These are phyloP conservation scores for Entomortierella lignicola DNA, from an alignment of 192 early-diverging fungal species.

Conservation along the genomic window DNA sequence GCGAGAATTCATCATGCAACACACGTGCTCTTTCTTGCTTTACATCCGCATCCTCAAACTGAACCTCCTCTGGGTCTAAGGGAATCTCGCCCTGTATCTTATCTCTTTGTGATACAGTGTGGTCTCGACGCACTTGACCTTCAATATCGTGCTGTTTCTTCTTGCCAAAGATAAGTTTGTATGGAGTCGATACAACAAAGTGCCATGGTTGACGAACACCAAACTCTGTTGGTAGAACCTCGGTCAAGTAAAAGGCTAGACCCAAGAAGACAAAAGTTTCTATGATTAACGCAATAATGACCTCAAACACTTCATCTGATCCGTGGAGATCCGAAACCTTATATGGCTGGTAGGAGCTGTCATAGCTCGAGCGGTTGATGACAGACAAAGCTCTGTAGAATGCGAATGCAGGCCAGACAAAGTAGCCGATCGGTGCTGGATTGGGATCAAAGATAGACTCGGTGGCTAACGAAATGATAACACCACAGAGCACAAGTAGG, in stretches of 20 bases:
- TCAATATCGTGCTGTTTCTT: conserved; percentile 29
- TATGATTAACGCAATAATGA: conserved; percentile 66
- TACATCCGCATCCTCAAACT: conserved; percentile 75
- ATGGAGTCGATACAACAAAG: conserved; percentile 57
- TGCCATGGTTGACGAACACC: conserved; percentile 75
- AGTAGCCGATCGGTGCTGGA: conserved; percentile 57
- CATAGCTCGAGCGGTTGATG: conserved; percentile 65
- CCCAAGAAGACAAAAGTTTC: conserved; percentile 61
- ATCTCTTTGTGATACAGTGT: conserved; percentile 22
- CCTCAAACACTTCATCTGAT: conserved; percentile 66
- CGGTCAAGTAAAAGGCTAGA: conserved; percentile 57
- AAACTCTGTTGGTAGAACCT: conserved; percentile 72
- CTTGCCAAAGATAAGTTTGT: conserved; percentile 42
- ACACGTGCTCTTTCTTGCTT: conserved; percentile 68
- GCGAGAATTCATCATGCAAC: conserved; percentile 44
- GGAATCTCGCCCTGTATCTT: conserved; percentile 47
- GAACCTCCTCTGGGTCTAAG: conserved; percentile 54
- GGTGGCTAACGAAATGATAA: conserved; percentile 70
- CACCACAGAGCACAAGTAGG: conserved; percentile 71
- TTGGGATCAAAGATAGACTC: conserved; percentile 54
- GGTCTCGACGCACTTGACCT: conserved; percentile 25
- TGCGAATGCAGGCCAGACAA: conserved; percentile 81
- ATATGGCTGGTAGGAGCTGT: conserved; percentile 59
- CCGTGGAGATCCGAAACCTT: conserved; percentile 58
- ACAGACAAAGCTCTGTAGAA: conserved; percentile 69